Evolutionary conservation across 176 grass and related monocot genomes (phyloP).

Genomic region (Raddia distichophylla): DNA sequence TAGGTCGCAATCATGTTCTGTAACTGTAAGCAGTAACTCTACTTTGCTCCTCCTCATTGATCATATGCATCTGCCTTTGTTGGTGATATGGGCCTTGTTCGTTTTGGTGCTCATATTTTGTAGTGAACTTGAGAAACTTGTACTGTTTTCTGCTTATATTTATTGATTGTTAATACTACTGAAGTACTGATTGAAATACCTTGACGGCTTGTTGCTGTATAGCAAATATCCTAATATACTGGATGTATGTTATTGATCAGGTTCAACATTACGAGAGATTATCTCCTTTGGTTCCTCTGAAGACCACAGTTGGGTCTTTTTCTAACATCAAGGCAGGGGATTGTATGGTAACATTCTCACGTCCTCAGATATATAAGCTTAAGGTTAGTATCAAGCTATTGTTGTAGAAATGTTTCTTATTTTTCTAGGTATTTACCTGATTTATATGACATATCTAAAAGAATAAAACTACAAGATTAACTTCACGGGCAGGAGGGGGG

Average conservation of each 20-base stretch:
- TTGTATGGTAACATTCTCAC: slow-evolving; percentile 90
- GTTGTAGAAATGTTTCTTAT: slow-evolving; percentile 21
- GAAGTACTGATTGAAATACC: slow-evolving; percentile 36
- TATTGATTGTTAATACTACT: slow-evolving; percentile 9
- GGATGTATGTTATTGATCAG: slow-evolving; percentile 42
- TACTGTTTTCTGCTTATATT: neutral
- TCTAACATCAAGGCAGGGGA: slow-evolving; percentile 82
- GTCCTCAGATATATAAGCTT: slow-evolving; percentile 69
- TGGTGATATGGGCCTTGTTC: neutral
- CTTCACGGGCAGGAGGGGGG: too few relatives aligned
- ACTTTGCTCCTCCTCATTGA: neutral
- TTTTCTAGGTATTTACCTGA: slow-evolving; percentile 13
- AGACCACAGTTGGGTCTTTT: slow-evolving; percentile 76
- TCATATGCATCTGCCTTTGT: slow-evolving; percentile 17
- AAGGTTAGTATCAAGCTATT: slow-evolving; percentile 68
- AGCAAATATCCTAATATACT: slow-evolving; percentile 34
- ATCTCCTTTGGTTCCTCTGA: slow-evolving; percentile 86
- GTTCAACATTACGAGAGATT: slow-evolving; percentile 94
- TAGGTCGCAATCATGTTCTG: slow-evolving; percentile 10
- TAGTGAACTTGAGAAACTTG: slow-evolving; percentile 1
- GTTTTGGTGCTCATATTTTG: neutral
- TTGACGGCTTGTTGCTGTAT: neutral
- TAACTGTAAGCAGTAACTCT: slow-evolving; percentile 28
- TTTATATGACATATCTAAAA: slow-evolving; percentile 16
- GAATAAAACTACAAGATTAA: slow-evolving; percentile 9